Evolutionary conservation across 2,329 filamentous ascomycete genomes (phyloP).

Genomic region (Pezicula neosporulosa): DNA sequence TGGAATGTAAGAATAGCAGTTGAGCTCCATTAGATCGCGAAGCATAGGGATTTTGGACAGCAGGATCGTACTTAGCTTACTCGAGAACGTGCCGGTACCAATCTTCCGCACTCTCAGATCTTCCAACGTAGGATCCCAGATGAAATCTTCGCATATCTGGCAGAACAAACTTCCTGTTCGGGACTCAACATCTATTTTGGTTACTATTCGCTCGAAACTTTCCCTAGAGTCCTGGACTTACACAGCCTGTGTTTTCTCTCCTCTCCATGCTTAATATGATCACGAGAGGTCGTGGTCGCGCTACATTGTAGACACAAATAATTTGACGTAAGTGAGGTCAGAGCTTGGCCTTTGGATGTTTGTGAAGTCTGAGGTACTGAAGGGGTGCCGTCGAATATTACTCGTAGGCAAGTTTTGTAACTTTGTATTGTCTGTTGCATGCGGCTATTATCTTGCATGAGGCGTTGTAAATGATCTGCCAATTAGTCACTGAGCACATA

Average conservation of each 20-base stretch:
- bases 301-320: conserved; percentile 74
- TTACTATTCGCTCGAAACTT: conserved; percentile 1
- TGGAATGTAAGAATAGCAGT: too few species aligned
- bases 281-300: conserved; percentile 62
- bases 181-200: conserved; percentile 67
- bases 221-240: conserved; percentile 33
- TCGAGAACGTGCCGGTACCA: conserved; percentile 61
- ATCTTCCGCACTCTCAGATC: conserved; percentile 69
- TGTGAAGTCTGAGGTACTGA: conserved; percentile 65
- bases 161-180: conserved; percentile 73
- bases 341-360: conserved; percentile 48
- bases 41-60: background rate
- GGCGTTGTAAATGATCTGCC: conserved; percentile 68
- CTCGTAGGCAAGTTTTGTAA: conserved; percentile 69
- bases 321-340: conserved; percentile 63
- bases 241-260: conserved; percentile 73
- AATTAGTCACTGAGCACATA: conserved; percentile 7
- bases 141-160: conserved; percentile 77
- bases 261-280: conserved; percentile 62
- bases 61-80: conserved; percentile 36
- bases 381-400: conserved; percentile 65
- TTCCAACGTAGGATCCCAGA: conserved; percentile 79
- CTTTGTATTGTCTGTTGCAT: conserved; percentile 67
- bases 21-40: background rate
- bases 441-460: conserved; percentile 58